Base-by-base conservation (phyloP, 2,329 filamentous ascomycete species). In the Uncinocarpus reesii region DNA sequence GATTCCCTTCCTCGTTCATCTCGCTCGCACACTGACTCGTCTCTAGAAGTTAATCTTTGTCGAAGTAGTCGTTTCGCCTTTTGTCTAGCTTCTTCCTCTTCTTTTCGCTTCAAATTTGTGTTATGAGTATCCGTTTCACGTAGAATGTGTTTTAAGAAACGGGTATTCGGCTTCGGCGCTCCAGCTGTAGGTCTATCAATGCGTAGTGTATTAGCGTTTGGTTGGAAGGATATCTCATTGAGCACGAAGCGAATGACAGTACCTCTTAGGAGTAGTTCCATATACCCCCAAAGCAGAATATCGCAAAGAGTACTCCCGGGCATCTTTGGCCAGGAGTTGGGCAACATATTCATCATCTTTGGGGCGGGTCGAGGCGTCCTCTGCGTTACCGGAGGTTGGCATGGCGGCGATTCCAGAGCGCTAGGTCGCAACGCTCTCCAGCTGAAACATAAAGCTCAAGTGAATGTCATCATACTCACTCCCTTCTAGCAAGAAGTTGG, bases 41-140 rank as follows among this genome's bases (percentile, higher is more conserved):
- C 69, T 53, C 72, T 70, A 23, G 68, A 67, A 42, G 63, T 55
- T 47, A 15, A 53, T 18, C 50, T 65, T 48, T 78, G 75, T 2
- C 53, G 42, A 55, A 60, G 60, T 36, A 89, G 67, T 48, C 74
- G 71, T 55, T 77, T 76, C 48, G 94, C 74, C 16, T 86, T 80
- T 3, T 80, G 80, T 52, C 76, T 75, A 0, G 87, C 81, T 55
- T 96, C 89, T 41, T 84, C 80, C 21, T 82, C 81, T 64, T 96
- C 90, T 60, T 83, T 93, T 0, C 84, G 86, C 15, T 87, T 78
- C 24, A 96, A 72, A 0, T 86, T 84, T 20, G 84, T 80, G 74
- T 98, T 98, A 67, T 98, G 90, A 47, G 68, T 83, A 58, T 93
- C 84, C 7, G 87, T 93, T 56, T 92, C 84, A 54, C 83, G 84